Percentiles rank a stretch among this genome's conserved stretches.
Evolutionary conservation across 2,329 filamentous ascomycete genomes (phyloP).

Genomic region (Hymenoscyphus repandus): DNA sequence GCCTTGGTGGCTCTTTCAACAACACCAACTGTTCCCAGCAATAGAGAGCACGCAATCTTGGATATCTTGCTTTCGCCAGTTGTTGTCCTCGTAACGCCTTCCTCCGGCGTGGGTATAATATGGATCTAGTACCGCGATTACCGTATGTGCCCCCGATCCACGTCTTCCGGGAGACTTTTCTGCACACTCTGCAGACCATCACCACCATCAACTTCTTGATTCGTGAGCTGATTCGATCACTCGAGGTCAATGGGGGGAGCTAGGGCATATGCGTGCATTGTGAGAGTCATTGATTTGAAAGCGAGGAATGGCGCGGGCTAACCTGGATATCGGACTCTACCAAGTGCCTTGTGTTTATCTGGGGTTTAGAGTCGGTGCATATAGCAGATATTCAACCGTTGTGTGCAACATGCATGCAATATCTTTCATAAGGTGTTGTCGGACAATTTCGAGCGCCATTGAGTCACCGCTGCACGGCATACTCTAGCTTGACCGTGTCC

Average conservation of each 20-base stretch:
- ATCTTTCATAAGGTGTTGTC: no score
- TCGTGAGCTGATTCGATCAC: neutral
- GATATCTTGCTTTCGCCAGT: no score
- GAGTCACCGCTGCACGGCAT: no score
- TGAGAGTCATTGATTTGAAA: constrained; percentile 12
- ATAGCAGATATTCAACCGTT: no score
- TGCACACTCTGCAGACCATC: neutral
- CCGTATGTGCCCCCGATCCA: no score
- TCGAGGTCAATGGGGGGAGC: neutral
- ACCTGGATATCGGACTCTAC: neutral
- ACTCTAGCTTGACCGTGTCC: no score
- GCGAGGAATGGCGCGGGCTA: neutral
- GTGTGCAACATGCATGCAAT: no score
- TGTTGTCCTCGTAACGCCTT: no score
- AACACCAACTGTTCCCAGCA: neutral
- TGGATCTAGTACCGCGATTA: no score
- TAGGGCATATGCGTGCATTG: constrained; percentile 3
- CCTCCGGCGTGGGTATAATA: no score
- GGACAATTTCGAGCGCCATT: no score
- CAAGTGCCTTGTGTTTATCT: neutral
- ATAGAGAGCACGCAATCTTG: neutral
- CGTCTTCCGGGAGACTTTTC: no score
- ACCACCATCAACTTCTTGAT: neutral
- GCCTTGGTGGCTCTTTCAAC: neutral
- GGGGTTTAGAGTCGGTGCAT: neutral